Base-by-base conservation (phyloP, 768 basidiomycete species). In the Clavulina sp. region DNA sequence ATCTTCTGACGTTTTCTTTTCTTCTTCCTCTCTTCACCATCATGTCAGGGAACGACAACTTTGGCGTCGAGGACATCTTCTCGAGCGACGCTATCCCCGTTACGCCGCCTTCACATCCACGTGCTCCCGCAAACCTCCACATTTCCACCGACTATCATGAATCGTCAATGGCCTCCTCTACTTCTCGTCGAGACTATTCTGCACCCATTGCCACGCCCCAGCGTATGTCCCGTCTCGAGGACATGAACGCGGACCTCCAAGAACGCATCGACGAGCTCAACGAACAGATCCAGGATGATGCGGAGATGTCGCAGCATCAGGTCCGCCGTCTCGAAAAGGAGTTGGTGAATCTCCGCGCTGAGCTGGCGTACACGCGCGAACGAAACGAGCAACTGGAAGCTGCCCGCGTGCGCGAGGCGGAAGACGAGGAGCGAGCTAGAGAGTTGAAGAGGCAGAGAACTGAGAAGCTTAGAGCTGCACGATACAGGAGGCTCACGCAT, bases 271-370 rank as follows among this genome's bases (percentile, higher is more conserved):
- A 46, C 24, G 24, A 13, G 13, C 43, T 46, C 13, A 46, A 16
- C 13, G 13, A 16, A 16, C 43, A 46, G 24, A 16, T 46, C 26
- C 13, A 46, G 9, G 43, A 46, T 28, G 43, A 46, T 13, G 43
- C 16, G 9, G 43, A 9, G 9, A 9, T 24, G 13, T 13, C 86
- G 9, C 73, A 79, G 53, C 73, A 76, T 31, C 78, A 76, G 57
- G 68, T 92, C 19, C 76, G 78, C 41, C 72, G 72, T 60, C 63
- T 92, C 49, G 85, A 89, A 65, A 78, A 76, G 61, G 87, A 92
- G 68, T 82, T 92, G n/a, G 67, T 72, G 50, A 68, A 69, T 3
- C 70, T 92, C 29, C 72, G 77, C 43, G 78, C 80, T 30, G 84
- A 86, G 57, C 70, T 91, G 29, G 85, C 89, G 59, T 71, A 72